Conservation (phyloP, 768 basidiomycete genomes). For the Boletus subparvulus region DNA sequence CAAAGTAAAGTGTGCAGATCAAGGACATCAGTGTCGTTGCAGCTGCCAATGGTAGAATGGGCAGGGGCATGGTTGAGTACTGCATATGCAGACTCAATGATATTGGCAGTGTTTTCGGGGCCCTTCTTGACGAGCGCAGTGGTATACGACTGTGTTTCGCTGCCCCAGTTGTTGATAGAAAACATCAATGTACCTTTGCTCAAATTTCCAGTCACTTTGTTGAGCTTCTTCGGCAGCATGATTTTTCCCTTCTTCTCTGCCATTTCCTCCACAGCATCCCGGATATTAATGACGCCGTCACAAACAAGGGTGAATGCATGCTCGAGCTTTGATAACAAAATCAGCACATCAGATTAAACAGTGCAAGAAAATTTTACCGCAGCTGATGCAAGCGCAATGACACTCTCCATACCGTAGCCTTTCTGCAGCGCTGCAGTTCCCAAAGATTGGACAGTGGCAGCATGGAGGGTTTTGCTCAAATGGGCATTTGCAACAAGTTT, state of each 20-base stretch:
- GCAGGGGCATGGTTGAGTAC: not conserved
- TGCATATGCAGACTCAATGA: not conserved
- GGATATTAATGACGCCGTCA: not conserved
- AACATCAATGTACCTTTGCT: conserved; percentile 3
- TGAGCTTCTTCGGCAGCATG: not conserved
- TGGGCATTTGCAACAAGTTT: not conserved
- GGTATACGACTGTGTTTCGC: not conserved
- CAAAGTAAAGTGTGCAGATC: conserved; percentile 1
- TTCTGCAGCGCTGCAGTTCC: not conserved
- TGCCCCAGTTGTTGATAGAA: conserved; percentile 3
- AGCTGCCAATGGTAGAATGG: not conserved
- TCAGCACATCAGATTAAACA: too few species aligned
- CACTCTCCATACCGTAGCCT: not conserved
- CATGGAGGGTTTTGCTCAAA: not conserved
- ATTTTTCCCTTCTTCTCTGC: conserved; percentile 2
- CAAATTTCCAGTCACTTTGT: conserved; percentile 1
- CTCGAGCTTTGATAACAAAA: not conserved
- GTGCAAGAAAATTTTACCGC: not conserved
- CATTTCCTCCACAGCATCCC: conserved; percentile 3
- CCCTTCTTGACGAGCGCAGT: not conserved
- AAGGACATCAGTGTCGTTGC: not conserved
- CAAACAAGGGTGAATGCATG: too few species aligned
- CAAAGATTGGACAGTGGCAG: not conserved
- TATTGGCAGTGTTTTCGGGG: not conserved
- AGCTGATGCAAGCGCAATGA: not conserved